phyloP scores from a whole-genome alignment of 768 basidiomycete species.

The Amanita molliuscula region DNA sequence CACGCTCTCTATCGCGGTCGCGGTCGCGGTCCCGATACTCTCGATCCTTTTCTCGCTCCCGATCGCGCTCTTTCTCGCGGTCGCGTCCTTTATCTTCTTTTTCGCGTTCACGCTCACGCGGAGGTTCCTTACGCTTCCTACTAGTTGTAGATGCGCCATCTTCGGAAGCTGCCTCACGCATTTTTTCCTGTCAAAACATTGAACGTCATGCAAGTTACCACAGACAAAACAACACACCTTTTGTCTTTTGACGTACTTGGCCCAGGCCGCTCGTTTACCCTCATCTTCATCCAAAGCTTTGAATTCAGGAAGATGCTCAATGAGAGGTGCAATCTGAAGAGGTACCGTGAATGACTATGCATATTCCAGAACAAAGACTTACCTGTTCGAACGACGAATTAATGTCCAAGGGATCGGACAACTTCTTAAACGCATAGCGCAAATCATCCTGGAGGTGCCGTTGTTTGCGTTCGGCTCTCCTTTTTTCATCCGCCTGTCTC shows the following conservation, averaged over 20 bases:
- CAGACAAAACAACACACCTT: slow-evolving; percentile 41
- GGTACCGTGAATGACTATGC: neutral
- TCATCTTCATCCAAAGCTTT: slow-evolving; percentile 87
- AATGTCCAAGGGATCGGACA: slow-evolving; percentile 73
- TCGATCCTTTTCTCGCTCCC: slow-evolving; percentile 22
- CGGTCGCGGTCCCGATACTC: slow-evolving; percentile 28
- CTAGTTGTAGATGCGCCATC: slow-evolving; percentile 79
- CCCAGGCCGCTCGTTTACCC: slow-evolving; percentile 66
- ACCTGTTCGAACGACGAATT: slow-evolving; percentile 74
- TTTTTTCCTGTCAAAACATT: slow-evolving; percentile 47
- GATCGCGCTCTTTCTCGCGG: slow-evolving; percentile 26
- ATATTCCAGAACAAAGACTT: neutral
- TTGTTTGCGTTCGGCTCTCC: slow-evolving; percentile 74
- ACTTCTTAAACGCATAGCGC: slow-evolving; percentile 89
- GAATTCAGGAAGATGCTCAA: slow-evolving; percentile 79
- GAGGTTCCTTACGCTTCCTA: slow-evolving; percentile 70
- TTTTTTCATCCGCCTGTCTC: slow-evolving; percentile 78
- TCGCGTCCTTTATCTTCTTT: slow-evolving; percentile 15
- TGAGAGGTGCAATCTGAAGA: slow-evolving; percentile 55
- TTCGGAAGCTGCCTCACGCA: slow-evolving; percentile 68
- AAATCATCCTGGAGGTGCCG: slow-evolving; percentile 92
- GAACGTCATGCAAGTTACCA: slow-evolving; percentile 1
- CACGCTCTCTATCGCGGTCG: slow-evolving; percentile 31
- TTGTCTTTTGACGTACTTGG: slow-evolving; percentile 83
- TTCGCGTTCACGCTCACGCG: slow-evolving; percentile 37